Evolutionary conservation across 1,284 basidiomycete genomes (phyloP).

Genomic region (Cystobasidium pallidum): DNA sequence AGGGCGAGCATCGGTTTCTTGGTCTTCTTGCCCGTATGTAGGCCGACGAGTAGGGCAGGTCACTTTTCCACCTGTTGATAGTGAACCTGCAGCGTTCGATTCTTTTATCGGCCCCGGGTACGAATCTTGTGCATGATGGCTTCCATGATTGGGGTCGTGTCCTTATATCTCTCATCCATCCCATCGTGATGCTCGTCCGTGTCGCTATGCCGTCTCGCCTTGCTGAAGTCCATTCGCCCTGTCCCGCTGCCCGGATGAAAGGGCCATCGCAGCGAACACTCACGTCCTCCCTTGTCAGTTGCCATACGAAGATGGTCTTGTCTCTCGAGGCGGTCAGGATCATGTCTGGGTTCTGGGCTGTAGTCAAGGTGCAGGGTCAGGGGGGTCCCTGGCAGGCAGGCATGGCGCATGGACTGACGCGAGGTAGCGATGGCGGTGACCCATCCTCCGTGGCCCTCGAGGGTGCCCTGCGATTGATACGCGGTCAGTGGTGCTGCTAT

Average conservation of each 20-base stretch:
- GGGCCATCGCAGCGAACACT: too few species aligned
- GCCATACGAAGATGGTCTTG: conserved; percentile 99
- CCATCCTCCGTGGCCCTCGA: conserved; percentile 85
- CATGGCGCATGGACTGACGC: conserved; percentile 31
- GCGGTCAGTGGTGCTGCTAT: too few species aligned
- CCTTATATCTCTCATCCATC: too few species aligned
- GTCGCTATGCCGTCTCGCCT: conserved; percentile 4
- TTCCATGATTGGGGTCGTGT: too few species aligned
- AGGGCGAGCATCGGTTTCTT: too few species aligned
- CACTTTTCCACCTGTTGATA: too few species aligned
- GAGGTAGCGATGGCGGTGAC: conserved; percentile 56
- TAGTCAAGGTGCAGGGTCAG: neutral
- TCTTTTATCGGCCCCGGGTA: too few species aligned
- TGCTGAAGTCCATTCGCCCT: neutral
- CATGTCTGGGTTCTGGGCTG: conserved; percentile 54
- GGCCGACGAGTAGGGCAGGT: too few species aligned
- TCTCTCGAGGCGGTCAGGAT: conserved; percentile 62
- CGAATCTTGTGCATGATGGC: too few species aligned
- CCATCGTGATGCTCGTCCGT: neutral
- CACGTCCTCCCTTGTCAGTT: conserved; percentile 88
- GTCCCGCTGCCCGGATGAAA: too few species aligned
- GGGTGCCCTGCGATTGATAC: conserved; percentile 60
- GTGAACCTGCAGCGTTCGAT: too few species aligned
- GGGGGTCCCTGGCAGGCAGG: neutral
- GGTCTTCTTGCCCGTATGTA: too few species aligned